Evolutionary conservation across 176 grass and related monocot species (phyloP).

Genomic region (Cymbopogon citratus): DNA sequence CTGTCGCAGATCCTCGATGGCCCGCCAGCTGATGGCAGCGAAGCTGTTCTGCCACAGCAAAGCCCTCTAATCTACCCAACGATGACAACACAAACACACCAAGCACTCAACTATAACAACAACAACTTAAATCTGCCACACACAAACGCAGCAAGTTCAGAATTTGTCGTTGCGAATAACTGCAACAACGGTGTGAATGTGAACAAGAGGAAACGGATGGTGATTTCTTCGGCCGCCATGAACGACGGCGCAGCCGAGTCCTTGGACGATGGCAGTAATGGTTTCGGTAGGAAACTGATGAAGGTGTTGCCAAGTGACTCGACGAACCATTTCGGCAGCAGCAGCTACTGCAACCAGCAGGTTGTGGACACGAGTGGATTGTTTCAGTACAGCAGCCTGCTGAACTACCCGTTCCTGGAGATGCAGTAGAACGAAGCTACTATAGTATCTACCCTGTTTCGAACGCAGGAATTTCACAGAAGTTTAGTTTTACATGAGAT

Average conservation of each 20-base stretch:
- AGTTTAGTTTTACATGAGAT: no score
- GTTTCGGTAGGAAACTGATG: not conserved
- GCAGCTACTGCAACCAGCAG: conserved; percentile 35
- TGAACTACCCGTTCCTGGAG: conserved; percentile 18
- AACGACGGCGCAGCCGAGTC: not conserved
- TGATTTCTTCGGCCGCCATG: not conserved
- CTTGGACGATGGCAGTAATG: not conserved
- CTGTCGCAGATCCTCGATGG: conserved; percentile 39
- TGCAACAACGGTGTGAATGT: not conserved
- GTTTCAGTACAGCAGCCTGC: conserved; percentile 37
- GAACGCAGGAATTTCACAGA: no score
- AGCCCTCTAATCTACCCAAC: conserved; percentile 5
- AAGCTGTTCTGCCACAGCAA: not conserved
- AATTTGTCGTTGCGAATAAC: not conserved
- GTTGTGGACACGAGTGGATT: not conserved
- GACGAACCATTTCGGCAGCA: no score
- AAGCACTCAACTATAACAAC: not conserved
- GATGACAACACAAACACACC: not conserved
- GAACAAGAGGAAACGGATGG: conserved; percentile 22
- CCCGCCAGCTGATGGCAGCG: not conserved
- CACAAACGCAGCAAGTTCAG: not conserved
- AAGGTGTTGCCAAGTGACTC: not conserved
- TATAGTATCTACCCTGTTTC: no score
- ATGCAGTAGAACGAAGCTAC: conserved; percentile 4
- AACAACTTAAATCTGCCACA: not conserved